Evolutionary conservation across 495 filamentous ascomycete genomes (phyloP), one percentile per base, ranked within the genome.

Genomic region (Penicillium bialowiezense): DNA sequence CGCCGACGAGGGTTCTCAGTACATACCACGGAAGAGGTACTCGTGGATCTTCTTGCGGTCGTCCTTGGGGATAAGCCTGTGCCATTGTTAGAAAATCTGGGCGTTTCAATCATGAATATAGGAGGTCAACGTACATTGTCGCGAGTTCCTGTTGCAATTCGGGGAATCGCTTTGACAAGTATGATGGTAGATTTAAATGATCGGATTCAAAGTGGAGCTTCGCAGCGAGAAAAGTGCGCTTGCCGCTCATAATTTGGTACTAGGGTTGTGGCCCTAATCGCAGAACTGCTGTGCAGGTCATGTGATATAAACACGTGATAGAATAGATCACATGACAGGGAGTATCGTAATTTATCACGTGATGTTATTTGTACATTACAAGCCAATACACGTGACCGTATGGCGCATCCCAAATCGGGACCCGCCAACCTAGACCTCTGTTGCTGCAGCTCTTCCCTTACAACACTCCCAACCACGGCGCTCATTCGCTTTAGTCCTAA

Each of bases 1-100:
- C 39, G 61, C 43, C 47, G 55, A 35, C 40, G 44, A 58, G 56
- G 54, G 47, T 50, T 34, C 17, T 50, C 39, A 36, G 64, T 54
- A 79, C 80, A 75, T 82, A 87, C 83, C 84, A 64, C 92, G 89
- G 86, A 98, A 97, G 85, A 98, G 90, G 85, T 97, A 96, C 87
- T 97, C 90, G 80, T 98, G 95, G 81, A 98, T 96, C 85, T 93
- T 92, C 87, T 97, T 97, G 79, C 93, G 91, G 80, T 98, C 93
- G 72, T 88, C 85, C 84, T 97, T 97, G 68, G 93, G 93, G 78
- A 98, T 98, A 82, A 98, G 86, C 92, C 84, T 91, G 62, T 29
- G 36, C 40, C 53, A 45, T 54, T 44, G 46, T 71, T 34, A 71
- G 62, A 48, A 18, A 55, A 19, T 51, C 34, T 20, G 29, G 40